Conservation (phyloP, 305 asterid species). For the Nicotiana rustica region DNA sequence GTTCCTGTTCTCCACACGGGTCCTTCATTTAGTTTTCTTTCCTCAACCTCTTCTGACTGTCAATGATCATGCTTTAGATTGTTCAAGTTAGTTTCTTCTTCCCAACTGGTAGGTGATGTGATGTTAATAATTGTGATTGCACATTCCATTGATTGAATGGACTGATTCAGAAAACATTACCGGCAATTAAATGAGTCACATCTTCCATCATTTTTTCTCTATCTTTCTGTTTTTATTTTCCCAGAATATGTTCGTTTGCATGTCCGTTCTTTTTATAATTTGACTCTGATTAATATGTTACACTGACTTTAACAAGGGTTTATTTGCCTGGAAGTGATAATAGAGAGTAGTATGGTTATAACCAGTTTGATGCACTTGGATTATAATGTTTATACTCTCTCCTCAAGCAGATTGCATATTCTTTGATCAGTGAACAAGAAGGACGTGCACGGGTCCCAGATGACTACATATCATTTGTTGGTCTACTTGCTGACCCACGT, state of each 20-base stretch:
- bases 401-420: conserved; percentile 83
- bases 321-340: conserved; percentile 26
- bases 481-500: conserved; percentile 89
- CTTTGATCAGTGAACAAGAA: conserved; percentile 94
- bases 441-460: conserved; percentile 67
- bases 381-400: conserved; percentile 30
- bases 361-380: not conserved
- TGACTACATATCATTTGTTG: conserved; percentile 94
- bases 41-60: not conserved
- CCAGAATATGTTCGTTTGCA: conserved; percentile 24
- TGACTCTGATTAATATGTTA: not conserved
- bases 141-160: not conserved
- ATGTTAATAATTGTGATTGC: conserved; percentile 6
- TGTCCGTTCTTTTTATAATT: conserved; percentile 24
- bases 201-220: conserved; percentile 4
- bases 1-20: conserved; percentile 3
- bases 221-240: conserved; percentile 18
- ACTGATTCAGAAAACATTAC: conserved; percentile 12
- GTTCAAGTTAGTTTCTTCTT: conserved; percentile 28
- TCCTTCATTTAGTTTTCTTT: conserved; percentile 23
- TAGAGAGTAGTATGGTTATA: conserved; percentile 2
- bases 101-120: conserved; percentile 27
- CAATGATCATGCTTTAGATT: not conserved
- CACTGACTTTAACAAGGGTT: conserved; percentile 12
- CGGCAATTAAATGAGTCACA: not conserved